Evolutionary conservation across 2,329 filamentous ascomycete species (phyloP).

Genomic region (Pestalotiopsis sp.): DNA sequence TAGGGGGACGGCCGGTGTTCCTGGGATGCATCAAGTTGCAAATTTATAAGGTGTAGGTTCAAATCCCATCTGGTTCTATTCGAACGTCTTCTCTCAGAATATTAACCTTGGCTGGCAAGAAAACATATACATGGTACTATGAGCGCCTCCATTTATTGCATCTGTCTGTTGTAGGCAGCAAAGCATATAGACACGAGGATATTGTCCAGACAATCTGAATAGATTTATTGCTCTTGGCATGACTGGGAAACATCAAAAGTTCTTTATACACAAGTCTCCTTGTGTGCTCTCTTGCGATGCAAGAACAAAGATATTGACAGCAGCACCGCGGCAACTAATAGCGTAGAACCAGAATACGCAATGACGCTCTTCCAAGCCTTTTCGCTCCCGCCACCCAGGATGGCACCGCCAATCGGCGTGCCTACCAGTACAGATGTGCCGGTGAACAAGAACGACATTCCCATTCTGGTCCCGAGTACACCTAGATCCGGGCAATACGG

Average conservation of each 20-base stretch:
- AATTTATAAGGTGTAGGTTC: too few species aligned
- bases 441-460: constrained; percentile 38
- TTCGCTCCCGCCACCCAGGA: constrained; percentile 32
- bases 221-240: neutral
- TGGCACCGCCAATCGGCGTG: constrained; percentile 54
- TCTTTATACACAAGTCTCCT: neutral
- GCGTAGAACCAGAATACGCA: constrained; percentile 31
- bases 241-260: neutral
- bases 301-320: constrained; percentile 23
- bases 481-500: constrained; percentile 21
- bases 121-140: too few species aligned
- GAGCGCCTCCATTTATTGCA: too few species aligned
- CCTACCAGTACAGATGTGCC: constrained; percentile 54
- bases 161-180: too few species aligned
- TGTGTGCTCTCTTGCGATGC: constrained; percentile 12
- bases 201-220: neutral
- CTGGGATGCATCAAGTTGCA: too few species aligned
- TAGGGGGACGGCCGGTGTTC: too few species aligned
- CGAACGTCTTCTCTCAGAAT: too few species aligned
- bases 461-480: constrained; percentile 42
- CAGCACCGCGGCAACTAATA: constrained; percentile 28
- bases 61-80: too few species aligned
- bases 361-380: constrained; percentile 34
- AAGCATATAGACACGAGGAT: neutral
- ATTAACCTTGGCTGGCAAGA: too few species aligned